phyloP scores from a whole-genome alignment of 257 asterid species.

The Vinca minor region DNA sequence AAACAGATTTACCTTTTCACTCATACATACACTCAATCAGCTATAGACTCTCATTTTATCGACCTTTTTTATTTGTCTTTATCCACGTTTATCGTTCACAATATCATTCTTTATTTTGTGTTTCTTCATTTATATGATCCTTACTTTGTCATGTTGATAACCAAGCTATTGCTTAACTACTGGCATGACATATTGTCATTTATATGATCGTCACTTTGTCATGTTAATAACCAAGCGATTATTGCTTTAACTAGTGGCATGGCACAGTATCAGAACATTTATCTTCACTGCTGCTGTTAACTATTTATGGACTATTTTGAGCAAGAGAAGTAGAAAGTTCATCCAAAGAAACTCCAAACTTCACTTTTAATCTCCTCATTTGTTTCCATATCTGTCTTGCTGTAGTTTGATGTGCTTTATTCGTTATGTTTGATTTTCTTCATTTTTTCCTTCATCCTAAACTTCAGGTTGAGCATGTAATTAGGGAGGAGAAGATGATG shows the following conservation, averaged over 20 bases:
- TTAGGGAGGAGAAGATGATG: slow-evolving; percentile 93
- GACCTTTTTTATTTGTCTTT: too few relatives aligned
- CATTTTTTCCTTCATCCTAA: slow-evolving; percentile 7
- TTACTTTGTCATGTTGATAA: background rate
- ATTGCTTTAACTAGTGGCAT: background rate
- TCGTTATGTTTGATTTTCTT: slow-evolving; percentile 1
- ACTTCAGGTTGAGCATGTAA: slow-evolving; percentile 88
- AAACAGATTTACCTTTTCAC: background rate
- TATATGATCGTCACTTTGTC: background rate
- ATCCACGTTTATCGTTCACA: too few relatives aligned
- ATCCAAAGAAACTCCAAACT: background rate
- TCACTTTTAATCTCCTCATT: background rate
- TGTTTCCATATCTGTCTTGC: background rate
- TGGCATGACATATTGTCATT: background rate
- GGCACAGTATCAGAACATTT: background rate
- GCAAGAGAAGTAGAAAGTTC: too few relatives aligned
- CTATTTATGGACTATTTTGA: background rate
- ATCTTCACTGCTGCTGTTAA: background rate
- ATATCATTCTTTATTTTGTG: background rate
- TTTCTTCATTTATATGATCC: background rate
- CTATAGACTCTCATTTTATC: background rate
- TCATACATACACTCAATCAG: background rate
- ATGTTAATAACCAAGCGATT: too few relatives aligned
- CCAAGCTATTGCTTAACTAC: background rate
- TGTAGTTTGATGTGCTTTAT: background rate